These are phyloP conservation scores for Gossypium thurberi DNA, from an alignment of 345 rosid species.

Conservation along the genomic window DNA sequence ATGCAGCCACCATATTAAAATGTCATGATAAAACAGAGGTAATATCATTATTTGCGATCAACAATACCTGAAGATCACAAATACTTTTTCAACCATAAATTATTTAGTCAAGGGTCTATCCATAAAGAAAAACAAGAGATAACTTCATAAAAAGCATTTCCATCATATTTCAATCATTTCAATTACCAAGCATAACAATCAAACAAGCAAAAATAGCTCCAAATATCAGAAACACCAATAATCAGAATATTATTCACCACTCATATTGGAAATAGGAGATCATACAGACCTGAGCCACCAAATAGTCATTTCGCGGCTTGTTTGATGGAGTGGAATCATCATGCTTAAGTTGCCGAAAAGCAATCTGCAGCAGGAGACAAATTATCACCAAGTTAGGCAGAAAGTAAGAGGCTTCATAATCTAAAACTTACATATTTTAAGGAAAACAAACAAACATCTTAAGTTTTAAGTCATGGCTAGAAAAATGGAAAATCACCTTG, in stretches of 20 bases:
- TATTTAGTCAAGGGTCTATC: not conserved
- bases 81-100: not conserved
- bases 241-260: not conserved
- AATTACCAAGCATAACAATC: not conserved
- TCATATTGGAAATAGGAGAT: constrained; percentile 5
- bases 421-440: not conserved
- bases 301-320: constrained; percentile 53
- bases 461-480: not conserved
- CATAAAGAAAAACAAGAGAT: not conserved
- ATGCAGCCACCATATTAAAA: not conserved
- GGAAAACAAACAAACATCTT: not conserved
- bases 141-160: not conserved
- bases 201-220: constrained; percentile 1
- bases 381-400: constrained; percentile 3
- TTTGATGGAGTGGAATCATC: constrained; percentile 46
- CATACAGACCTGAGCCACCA: constrained; percentile 70
- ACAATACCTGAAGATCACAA: not conserved
- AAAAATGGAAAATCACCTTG: constrained; percentile 44
- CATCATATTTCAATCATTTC: not conserved
- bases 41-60: not conserved
- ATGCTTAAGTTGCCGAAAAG: constrained; percentile 45
- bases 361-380: constrained; percentile 36
- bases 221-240: not conserved
- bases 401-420: not conserved
- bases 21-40: not conserved